Conservation (phyloP, 257 asterid genomes). For the Ajuga chamaepitys region DNA sequence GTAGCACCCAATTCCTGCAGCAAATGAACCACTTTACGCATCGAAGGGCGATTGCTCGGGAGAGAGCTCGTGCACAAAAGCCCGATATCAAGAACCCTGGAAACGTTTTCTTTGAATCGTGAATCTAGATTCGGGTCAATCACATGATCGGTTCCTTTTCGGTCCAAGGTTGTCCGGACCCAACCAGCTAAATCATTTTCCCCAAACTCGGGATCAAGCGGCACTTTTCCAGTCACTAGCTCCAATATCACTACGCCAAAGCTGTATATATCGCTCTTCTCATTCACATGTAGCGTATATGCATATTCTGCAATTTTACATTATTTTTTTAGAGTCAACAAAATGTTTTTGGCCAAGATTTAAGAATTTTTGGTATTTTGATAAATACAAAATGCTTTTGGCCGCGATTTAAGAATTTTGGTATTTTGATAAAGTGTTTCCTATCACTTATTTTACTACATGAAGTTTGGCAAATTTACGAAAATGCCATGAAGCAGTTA, state of each 20-base stretch:
- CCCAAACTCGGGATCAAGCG: slow-evolving; percentile 38
- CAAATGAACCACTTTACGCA: slow-evolving; percentile 64
- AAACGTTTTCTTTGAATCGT: slow-evolving; percentile 28
- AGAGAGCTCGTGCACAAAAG: slow-evolving; percentile 42
- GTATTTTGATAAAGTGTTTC: no score
- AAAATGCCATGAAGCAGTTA: no score
- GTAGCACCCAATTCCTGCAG: slow-evolving; percentile 36
- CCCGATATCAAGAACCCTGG: slow-evolving; percentile 47
- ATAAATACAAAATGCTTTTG: no score
- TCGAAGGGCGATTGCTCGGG: slow-evolving; percentile 69
- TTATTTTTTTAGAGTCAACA: no score
- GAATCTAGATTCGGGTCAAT: slow-evolving; percentile 45
- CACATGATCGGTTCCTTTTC: slow-evolving; percentile 35
- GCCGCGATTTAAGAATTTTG: no score
- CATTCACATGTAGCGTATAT: slow-evolving; percentile 67
- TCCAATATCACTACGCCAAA: slow-evolving; percentile 68
- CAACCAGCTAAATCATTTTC: slow-evolving; percentile 51
- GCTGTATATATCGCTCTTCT: slow-evolving; percentile 77
- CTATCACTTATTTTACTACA: no score
- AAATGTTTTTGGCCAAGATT: no score
- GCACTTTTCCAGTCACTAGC: slow-evolving; percentile 57
- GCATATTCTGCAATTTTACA: slow-evolving; percentile 50
- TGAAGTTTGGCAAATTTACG: no score
- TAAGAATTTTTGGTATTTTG: no score
- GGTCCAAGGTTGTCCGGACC: slow-evolving; percentile 35